phyloP scores from a whole-genome alignment of 108 stramenopile species.

The Craspedostauros australis region DNA sequence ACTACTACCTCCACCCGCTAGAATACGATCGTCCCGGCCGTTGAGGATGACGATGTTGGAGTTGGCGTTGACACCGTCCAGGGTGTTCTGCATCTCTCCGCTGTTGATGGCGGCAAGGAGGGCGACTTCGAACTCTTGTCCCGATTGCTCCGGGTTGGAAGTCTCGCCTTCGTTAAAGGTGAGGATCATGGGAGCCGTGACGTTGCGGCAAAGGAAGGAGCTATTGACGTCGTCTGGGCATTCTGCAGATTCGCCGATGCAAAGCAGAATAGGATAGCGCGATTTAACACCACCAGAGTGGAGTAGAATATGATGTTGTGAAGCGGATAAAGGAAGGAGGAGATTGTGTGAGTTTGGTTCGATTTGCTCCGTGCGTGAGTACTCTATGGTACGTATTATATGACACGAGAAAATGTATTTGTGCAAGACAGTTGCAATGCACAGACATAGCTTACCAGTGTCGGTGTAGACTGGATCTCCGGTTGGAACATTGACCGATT shows the following conservation, averaged over 20 bases:
- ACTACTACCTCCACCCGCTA: not conserved
- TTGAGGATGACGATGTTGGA: slow-evolving; percentile 18
- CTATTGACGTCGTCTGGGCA: no score
- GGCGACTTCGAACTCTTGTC: slow-evolving; percentile 1
- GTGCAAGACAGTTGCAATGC: no score
- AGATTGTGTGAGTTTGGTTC: no score
- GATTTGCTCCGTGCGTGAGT: no score
- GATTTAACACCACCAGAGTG: slow-evolving; percentile 1
- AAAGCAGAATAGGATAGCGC: not conserved
- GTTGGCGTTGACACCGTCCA: slow-evolving; percentile 6
- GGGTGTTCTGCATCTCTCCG: slow-evolving; percentile 19
- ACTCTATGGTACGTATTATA: no score
- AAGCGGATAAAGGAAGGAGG: no score
- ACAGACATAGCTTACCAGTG: no score
- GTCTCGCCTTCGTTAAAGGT: no score
- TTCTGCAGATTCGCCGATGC: not conserved
- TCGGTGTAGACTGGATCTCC: no score
- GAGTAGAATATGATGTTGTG: slow-evolving; percentile 1
- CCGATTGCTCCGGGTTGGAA: not conserved
- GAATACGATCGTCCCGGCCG: not conserved
- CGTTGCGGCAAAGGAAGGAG: no score
- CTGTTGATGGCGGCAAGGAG: slow-evolving; percentile 13
- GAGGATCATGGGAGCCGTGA: not conserved
- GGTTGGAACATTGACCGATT: no score
- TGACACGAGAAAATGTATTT: no score